Conservation (phyloP, 192 early-diverging fungal genomes). For the Phlyctochytrium planicorne region DNA sequence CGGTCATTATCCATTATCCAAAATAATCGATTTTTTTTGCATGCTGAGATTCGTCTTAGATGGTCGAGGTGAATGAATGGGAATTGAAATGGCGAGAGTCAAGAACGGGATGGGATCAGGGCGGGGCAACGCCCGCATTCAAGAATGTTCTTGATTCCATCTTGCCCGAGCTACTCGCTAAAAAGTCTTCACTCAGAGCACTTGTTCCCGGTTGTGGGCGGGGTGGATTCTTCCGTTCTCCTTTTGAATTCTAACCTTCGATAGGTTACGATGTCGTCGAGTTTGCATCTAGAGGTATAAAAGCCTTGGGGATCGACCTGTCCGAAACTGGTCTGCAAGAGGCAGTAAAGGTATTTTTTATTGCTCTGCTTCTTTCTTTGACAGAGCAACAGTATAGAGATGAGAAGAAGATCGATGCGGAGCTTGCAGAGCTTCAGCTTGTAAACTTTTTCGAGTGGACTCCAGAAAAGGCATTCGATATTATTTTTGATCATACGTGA, state of each 20-base stretch:
- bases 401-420: conserved; percentile 21
- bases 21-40: no score
- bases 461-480: conserved; percentile 45
- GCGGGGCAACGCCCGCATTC: neutral
- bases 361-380: no score
- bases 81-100: neutral
- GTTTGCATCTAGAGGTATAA: conserved; percentile 49
- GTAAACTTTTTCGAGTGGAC: conserved; percentile 76
- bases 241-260: no score
- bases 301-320: neutral
- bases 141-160: neutral
- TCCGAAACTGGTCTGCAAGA: neutral
- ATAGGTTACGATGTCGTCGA: conserved; percentile 78
- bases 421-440: conserved; percentile 50
- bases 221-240: no score
- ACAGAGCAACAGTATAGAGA: neutral
- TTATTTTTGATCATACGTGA: conserved; percentile 83
- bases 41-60: no score
- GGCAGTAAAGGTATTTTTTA: conserved; percentile 1
- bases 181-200: neutral
- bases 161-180: neutral
- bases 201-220: conserved; percentile 37
- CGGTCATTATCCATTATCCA: no score
- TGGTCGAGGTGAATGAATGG: no score
- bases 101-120: conserved; percentile 3